Evolutionary conservation across 176 grass and related monocot species (phyloP), one percentile per base, ranked within the genome.

Genomic region (Areca catechu): DNA sequence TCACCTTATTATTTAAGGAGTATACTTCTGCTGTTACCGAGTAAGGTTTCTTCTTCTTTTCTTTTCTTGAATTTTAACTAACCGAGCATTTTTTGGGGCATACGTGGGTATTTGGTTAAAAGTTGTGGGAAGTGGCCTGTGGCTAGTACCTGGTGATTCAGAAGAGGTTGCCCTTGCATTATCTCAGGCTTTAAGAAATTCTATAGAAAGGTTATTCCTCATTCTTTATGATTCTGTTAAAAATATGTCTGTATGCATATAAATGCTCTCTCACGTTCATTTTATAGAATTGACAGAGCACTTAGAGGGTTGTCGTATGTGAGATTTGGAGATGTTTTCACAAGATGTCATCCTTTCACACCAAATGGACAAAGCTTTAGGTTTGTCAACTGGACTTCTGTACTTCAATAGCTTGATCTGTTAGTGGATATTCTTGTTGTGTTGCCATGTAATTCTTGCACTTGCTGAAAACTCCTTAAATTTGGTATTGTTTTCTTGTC

Each of bases 291-390:
- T 48, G 68, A 37, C 81, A 97, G 93, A 85, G 67, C 93, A 47
- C 61, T 98, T 57, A 87, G 56, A 74, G 80, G 72, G 19, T 71
- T 92, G 69, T 98, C 93, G 0, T 98, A 92, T 67, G 93, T 85
- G 58, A 88, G 93, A 75, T 98, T 92, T 56, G 93, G 93, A 59
- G 87, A 98, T 67, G 81, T 98, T 63, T 98, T 85, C 70, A 88
- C 83, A 80, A 98, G 85, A 92, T 85, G 70, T 58, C 81, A 76
- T 49, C 83, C 80, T 53, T 83, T 75, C 50, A 74, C 81, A 65
- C 82, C 79, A 82, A 85, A 72, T 66, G 78, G 85, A 60, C 88
- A 83, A 77, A 85, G 43, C 60, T 84, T 91, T 88, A 88, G 78
- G 80, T 84, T 76, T 0, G 87, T 72, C 53, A 15, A 16, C n/a